Evolutionary conservation across 1,284 basidiomycete genomes (phyloP), one percentile per base, ranked within the genome.

Genomic region (Moesziomyces sp.): DNA sequence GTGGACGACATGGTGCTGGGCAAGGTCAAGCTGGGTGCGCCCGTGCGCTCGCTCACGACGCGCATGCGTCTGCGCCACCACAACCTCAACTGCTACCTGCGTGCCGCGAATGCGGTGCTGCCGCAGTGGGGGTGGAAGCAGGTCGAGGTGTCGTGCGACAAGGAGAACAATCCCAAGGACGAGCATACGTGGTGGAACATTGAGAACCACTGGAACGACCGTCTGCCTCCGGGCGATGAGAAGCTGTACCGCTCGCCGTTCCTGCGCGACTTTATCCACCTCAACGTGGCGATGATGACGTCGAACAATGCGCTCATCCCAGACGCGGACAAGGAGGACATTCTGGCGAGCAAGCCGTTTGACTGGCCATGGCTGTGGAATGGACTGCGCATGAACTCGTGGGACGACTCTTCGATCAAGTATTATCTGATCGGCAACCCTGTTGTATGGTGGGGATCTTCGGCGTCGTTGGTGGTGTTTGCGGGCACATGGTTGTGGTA

Each of bases 41-140:
- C 88, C 21, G 92, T 99, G 46, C 93, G 94, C 84, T 92, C 93
- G 30, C 86, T 99, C 60, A 97, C 96, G 21, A 97, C 95, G 1
- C 87, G 93, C 19, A 84, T 99, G 85, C 88, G 96, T 53, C 91
- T 99, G 87, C 88, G 88, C 69, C 95, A 99, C 85, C 83, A 89
- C 59, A 85, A 86, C 40, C 86, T 92, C 13, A 61, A 64, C 30
- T 83, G 82, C 73, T 98, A 98, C 86, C 86, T 99, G 46, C 89
- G 91, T 23, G 95, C 96, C 3, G 92, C 92, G 52, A 97, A 96
- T 83, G 89, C 90, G 1, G 88, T 93, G 46, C 86, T 99, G 42
- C 96, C 97, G 2, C 93, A 97, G 85, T 99, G 96, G 97, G 96
- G 96, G 23, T 99, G 97, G 89, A 98, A 98, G 86, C 97, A 99